phyloP scores from a whole-genome alignment of 306 rosid species.

The Alnus rubra region DNA sequence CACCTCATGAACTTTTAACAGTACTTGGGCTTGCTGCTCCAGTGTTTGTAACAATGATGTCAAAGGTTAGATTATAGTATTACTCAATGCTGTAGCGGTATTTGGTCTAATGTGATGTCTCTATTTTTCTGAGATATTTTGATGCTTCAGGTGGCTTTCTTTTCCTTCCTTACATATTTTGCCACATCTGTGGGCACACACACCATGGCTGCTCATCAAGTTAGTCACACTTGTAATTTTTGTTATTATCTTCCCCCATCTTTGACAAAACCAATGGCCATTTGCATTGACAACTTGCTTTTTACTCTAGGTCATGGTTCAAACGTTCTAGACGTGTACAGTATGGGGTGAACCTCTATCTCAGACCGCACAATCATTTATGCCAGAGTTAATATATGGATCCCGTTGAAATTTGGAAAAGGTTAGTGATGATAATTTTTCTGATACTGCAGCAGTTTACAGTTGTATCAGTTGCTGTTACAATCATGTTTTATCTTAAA shows the following conservation, averaged over 20 bases:
- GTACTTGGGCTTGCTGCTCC: constrained; percentile 80
- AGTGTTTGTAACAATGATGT: constrained; percentile 68
- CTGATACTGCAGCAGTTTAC: not conserved
- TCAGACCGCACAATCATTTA: constrained; percentile 93
- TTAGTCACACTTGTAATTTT: constrained; percentile 32
- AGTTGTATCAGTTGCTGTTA: not conserved
- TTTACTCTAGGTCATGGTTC: constrained; percentile 80
- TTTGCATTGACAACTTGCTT: constrained; percentile 26
- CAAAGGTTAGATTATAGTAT: constrained; percentile 58
- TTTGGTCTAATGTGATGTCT: constrained; percentile 10
- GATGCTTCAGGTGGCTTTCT: constrained; percentile 74
- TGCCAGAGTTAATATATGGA: constrained; percentile 82
- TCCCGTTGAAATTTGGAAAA: constrained; percentile 57
- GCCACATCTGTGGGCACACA: constrained; percentile 86
- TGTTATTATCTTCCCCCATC: constrained; percentile 17
- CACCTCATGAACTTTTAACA: constrained; percentile 53
- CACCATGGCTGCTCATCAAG: constrained; percentile 96
- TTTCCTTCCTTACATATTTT: constrained; percentile 66
- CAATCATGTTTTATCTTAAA: not conserved
- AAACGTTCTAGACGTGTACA: constrained; percentile 70
- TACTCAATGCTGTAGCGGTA: constrained; percentile 9
- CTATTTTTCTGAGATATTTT: constrained; percentile 1
- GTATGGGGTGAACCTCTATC: constrained; percentile 99
- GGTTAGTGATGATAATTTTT: constrained; percentile 51
- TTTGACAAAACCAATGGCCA: constrained; percentile 19